Evolutionary conservation across 805 yeast genomes (phyloP), one percentile per base, ranked within the genome.

Genomic region (Saccharomycopsis synnaedendra): DNA sequence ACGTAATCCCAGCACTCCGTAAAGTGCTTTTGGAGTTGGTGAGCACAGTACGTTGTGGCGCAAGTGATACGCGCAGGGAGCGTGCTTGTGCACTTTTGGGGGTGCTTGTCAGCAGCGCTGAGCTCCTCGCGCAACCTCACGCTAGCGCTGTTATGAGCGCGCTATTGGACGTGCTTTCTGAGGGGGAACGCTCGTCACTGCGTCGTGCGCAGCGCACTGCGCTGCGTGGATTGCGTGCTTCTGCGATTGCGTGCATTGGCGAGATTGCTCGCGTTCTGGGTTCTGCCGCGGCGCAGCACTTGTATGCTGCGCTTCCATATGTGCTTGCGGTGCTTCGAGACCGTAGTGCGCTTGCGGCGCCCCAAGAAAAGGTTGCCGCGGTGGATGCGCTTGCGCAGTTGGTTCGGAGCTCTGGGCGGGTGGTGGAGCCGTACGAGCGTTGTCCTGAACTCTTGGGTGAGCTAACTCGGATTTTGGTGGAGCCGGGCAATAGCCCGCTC

Each of bases 341-440:
- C 57, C 97, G 88, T 62, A 83, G 93, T 40, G 32, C 41, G 32
- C 30, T 45, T 27, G 43, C 45, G 41, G 82, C 94, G n/a, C 76
- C 85, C 1, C 74, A 76, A 58, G 89, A 88, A 59, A 71, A 97
- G 57, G 93, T 87, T 59, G 89, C 96, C 1, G 96, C 97, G 0
- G 67, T 93, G 53, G 80, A 79, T 55, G 77, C 97, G 0, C 66
- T 93, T 46, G 96, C 96, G 1, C 96, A 89, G 57, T 66, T 93
- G 32, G 80, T 97, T 1, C 78, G 88, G 6, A 83, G 95, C 2
- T 81, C 97, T 0, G 97, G 97, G 3, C 90, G 90, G 60, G 98
- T 93, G 11, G 88, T 93, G 38, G 90, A 88, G 45, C 99, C 99
- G 1, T 69, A 87, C 40, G 64, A 89, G 32, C 96, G 88, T 52